Evolutionary conservation across 768 basidiomycete species (phyloP), one percentile per base, ranked within the genome.

Genomic region (Tubosaeta brunneosetosa): DNA sequence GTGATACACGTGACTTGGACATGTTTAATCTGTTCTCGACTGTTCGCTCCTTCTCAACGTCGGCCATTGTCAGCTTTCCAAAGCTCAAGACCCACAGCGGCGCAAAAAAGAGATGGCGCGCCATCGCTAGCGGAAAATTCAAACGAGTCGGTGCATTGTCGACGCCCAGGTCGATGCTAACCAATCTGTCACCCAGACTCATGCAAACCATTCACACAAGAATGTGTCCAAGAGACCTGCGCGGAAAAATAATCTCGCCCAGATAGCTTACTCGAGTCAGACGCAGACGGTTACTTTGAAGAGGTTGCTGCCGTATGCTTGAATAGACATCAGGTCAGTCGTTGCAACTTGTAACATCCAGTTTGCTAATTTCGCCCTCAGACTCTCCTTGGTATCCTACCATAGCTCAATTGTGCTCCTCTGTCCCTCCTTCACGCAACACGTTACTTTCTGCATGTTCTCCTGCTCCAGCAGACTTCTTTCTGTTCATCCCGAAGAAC

Each of bases 41-140:
- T 26, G 60, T 63, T 32, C 77, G 79, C 22, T 59, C 73, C 13
- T 88, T 91, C 67, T 86, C 88, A 34, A 80, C 82, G 13, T 81
- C 83, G 5, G 67, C 79, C 7, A 56, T 76, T 2, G 65, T 68
- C 27, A 75, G 78, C 49, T 86, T 83, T 50, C 88, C 88, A 49
- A 91, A 91, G 71, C 71, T 91, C 60, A 91, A 91, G 68, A 80
- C 85, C 1, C 88, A 91, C 65, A 85, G 82, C 3, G 88, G 88
- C 10, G 79, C 88, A 22, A 90, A 90, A 73, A 91, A 91, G 70
- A 74, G 88, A 55, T 91, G 86, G 86, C 74, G 80, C 52, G 83
- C 85, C 3, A 68, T 89, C 42, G 79, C 80, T n/a, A 83, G 80
- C 25, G 80, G 82, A 42, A 65, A 73, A 14, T 91, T 89, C 75